Conservation (phyloP, 1,284 basidiomycete species). For the Meripilus lineatus region DNA sequence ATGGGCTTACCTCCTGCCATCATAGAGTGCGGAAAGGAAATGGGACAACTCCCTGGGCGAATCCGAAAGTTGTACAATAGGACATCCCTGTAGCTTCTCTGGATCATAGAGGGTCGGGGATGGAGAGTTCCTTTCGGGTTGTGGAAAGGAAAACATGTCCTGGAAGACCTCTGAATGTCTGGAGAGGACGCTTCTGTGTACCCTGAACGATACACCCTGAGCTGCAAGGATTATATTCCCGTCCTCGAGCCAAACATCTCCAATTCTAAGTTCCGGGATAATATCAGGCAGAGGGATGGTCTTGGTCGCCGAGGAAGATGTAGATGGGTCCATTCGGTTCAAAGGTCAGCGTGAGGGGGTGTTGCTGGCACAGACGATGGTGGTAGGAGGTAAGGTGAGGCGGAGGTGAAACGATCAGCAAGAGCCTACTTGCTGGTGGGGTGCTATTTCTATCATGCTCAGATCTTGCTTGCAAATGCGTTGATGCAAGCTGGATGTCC, state of each 20-base stretch:
- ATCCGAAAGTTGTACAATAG: constrained; percentile 1
- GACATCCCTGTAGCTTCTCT: constrained; percentile 1
- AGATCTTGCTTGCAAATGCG: too few relatives aligned
- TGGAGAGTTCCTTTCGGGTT: background rate
- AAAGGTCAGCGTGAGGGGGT: too few relatives aligned
- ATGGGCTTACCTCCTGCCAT: constrained; percentile 2
- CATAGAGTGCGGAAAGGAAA: constrained; percentile 5
- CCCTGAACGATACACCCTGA: constrained; percentile 4
- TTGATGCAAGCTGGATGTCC: too few relatives aligned
- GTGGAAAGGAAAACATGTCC: constrained; percentile 5
- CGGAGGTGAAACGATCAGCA: too few relatives aligned
- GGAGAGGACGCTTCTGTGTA: constrained; percentile 8
- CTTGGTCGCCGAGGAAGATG: too few relatives aligned
- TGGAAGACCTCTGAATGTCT: constrained; percentile 3
- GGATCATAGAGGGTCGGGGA: background rate
- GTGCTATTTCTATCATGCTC: too few relatives aligned
- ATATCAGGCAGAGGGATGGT: too few relatives aligned
- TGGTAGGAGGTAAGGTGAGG: too few relatives aligned
- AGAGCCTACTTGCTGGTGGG: too few relatives aligned
- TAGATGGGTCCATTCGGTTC: too few relatives aligned
- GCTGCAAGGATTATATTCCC: constrained; percentile 10
- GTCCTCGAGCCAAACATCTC: constrained; percentile 13
- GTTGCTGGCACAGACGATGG: too few relatives aligned
- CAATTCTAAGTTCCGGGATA: too few relatives aligned
- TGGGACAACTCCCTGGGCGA: background rate